These are phyloP conservation scores for Gossypium schwendimanii DNA, from an alignment of 441 rosid species.

Conservation along the genomic window DNA sequence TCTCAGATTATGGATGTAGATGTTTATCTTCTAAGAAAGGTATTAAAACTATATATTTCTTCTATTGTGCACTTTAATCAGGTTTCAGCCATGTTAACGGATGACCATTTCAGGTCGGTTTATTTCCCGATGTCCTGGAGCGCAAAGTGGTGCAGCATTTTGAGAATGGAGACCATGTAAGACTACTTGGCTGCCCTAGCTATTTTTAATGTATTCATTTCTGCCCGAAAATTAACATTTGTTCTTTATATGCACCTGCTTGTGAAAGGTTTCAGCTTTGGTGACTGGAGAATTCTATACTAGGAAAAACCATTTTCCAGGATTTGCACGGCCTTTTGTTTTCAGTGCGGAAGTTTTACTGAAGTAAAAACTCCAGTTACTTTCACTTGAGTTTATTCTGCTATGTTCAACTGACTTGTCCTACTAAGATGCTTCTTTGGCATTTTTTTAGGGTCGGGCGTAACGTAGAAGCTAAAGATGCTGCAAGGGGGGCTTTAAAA, in stretches of 20 bases:
- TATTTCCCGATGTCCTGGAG: slow-evolving; percentile 78
- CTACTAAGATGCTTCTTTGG: slow-evolving; percentile 3
- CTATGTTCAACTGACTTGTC: background rate
- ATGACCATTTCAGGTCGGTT: slow-evolving; percentile 55
- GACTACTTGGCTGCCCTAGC: slow-evolving; percentile 17
- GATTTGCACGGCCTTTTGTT: slow-evolving; percentile 76
- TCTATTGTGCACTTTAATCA: slow-evolving; percentile 8
- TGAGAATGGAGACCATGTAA: slow-evolving; percentile 75
- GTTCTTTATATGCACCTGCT: slow-evolving; percentile 17
- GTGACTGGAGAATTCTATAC: slow-evolving; percentile 78
- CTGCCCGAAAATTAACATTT: slow-evolving; percentile 10
- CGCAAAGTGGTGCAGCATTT: slow-evolving; percentile 59
- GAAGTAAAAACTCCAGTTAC: slow-evolving; percentile 33
- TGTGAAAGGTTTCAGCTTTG: slow-evolving; percentile 71
- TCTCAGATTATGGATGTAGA: slow-evolving; percentile 49
- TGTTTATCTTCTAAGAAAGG: slow-evolving; percentile 64
- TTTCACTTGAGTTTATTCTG: background rate
- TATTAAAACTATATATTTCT: slow-evolving; percentile 15
- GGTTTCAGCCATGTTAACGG: slow-evolving; percentile 4
- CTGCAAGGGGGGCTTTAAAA: slow-evolving; percentile 84
- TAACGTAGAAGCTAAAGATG: slow-evolving; percentile 69
- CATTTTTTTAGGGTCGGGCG: slow-evolving; percentile 54
- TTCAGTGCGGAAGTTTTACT: slow-evolving; percentile 70
- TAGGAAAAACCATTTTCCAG: slow-evolving; percentile 67
- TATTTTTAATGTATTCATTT: background rate